Base-by-base conservation (phyloP, 306 rosid genomes). In the Trifolium repens region DNA sequence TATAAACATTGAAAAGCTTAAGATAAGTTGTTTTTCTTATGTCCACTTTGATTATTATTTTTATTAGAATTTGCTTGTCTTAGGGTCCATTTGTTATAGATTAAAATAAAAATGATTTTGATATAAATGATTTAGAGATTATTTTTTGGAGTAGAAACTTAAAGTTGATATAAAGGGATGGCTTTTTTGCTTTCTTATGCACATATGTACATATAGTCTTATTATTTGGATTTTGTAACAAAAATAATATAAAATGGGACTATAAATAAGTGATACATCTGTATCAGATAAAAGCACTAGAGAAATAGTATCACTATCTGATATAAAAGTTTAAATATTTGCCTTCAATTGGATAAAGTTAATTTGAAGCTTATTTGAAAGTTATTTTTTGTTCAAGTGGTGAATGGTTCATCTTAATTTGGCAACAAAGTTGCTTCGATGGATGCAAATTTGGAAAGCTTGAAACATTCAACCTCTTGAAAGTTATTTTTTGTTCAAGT, bases 401-500 rank as follows among this genome's bases (percentile, higher is more conserved):
- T 69, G 60, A 50, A 30, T 11, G n/a, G 7, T 32, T 50, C 43
- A 54, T 72, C 46, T 69, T 68, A 47, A 68, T 47, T 68, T 68
- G 27, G 43, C 19, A 30, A 26, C 9, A 30, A 30, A 60, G 60
- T 69, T 69, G 26, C 22, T 9, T 4, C 8, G 3, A 49, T 12
- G 74, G 32, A 9, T 5, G 46, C 9, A 49, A 19, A 30, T 49
- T 30, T 69, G 59, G 60, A 47, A 69, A n/a, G 27, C 30, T 49
- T 27, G 32, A 30, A 69, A 15, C 9, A 32, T n/a, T 49, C 6
- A 49, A 69, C 10, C 30, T 8, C 39, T 35, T 27, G 30, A 27
- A 27, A 27, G 30, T 27, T 27, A 27, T 27, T 27, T 27, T 27
- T 27, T 27, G 30, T 27, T 27, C 30, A 27, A 27, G 30, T 27